These are phyloP conservation scores for Penicillium sp. DNA, from an alignment of 2,329 filamentous ascomycete species.

Conservation along the genomic window DNA sequence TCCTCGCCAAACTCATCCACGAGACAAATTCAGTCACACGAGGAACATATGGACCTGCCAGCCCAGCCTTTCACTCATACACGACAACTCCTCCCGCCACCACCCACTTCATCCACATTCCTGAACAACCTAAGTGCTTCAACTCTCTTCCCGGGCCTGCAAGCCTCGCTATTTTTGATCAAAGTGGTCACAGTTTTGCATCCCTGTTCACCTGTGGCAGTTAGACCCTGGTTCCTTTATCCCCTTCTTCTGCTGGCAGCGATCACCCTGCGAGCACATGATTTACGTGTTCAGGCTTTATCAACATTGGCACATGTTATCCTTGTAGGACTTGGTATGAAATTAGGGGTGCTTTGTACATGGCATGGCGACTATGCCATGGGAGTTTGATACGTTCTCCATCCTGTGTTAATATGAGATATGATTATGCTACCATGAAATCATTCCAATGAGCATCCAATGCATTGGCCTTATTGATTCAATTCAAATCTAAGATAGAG, in stretches of 20 bases:
- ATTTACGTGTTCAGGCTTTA: constrained; percentile 46
- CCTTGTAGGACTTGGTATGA: constrained; percentile 51
- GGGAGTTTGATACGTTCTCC: background rate
- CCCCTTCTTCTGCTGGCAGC: constrained; percentile 72
- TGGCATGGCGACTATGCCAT: constrained; percentile 25
- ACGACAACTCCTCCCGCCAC: constrained; percentile 49
- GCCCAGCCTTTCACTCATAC: constrained; percentile 4
- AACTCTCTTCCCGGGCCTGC: constrained; percentile 52
- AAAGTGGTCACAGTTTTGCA: constrained; percentile 71
- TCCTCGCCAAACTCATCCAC: constrained; percentile 36
- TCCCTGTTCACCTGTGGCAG: constrained; percentile 74
- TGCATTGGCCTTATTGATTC: background rate
- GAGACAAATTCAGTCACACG: constrained; percentile 10
- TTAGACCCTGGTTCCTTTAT: constrained; percentile 68
- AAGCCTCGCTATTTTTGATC: constrained; percentile 67
- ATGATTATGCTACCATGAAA: constrained; percentile 7
- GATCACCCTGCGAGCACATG: constrained; percentile 60
- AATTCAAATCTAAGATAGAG: background rate
- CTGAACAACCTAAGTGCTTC: constrained; percentile 30
- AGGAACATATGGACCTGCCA: constrained; percentile 5
- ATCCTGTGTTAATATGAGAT: constrained; percentile 4
- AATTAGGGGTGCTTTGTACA: constrained; percentile 43
- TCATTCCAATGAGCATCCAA: background rate
- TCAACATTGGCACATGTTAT: constrained; percentile 57
- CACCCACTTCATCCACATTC: constrained; percentile 41